Conservation (phyloP, 2,329 filamentous ascomycete genomes). For the Ceratocystis lukuohia region DNA sequence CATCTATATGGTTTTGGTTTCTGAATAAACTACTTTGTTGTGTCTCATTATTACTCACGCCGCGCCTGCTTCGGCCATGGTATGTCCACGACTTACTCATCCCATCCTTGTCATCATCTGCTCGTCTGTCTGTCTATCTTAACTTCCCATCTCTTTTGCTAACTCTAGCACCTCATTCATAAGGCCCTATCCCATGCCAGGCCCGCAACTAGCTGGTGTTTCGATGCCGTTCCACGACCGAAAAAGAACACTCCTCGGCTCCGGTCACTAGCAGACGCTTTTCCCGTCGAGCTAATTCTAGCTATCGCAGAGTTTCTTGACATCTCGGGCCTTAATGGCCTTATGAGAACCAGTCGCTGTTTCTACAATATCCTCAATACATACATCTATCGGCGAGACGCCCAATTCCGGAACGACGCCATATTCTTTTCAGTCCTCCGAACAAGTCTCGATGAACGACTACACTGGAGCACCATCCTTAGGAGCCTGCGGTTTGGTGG, state of each 20-base stretch:
- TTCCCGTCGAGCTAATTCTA: conserved; percentile 10
- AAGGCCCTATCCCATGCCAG: background rate
- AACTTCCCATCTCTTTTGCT: background rate
- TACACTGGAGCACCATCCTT: conserved; percentile 5
- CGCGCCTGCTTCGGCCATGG: background rate
- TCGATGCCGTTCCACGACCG: background rate
- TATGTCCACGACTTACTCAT: background rate
- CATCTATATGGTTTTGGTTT: background rate
- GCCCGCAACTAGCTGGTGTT: background rate
- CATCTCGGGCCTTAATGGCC: background rate
- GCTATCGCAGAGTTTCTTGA: conserved; percentile 11
- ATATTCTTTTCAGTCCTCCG: conserved; percentile 10
- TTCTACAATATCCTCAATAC: conserved; percentile 9
- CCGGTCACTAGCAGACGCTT: background rate
- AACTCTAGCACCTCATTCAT: background rate
- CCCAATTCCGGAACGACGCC: background rate
- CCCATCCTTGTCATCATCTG: background rate
- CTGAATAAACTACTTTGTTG: background rate
- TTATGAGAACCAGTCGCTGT: background rate
- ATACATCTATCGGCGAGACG: conserved; percentile 10
- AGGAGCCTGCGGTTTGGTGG: conserved; percentile 3
- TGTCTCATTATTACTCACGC: background rate
- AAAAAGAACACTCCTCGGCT: background rate
- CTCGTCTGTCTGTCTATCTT: background rate
- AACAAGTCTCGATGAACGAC: background rate